These are phyloP conservation scores for Botrytis fragariae DNA, from an alignment of 2,329 filamentous ascomycete species.

Conservation along the genomic window DNA sequence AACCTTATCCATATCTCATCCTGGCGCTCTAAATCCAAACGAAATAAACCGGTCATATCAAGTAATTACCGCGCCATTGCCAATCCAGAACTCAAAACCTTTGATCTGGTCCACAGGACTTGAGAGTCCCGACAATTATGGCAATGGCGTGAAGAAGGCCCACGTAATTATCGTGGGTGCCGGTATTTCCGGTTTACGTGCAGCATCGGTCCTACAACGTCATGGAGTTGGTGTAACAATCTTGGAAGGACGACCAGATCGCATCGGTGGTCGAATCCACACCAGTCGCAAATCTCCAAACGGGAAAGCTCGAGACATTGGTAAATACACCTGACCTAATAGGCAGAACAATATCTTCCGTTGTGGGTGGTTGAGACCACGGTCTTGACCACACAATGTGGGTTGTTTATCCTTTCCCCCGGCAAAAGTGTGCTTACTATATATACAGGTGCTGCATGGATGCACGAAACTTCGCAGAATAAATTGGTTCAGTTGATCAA, in stretches of 20 bases:
- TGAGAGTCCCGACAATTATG: slow-evolving; percentile 23
- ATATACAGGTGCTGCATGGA: slow-evolving; percentile 44
- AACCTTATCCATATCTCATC: slow-evolving; percentile 36
- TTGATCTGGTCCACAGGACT: slow-evolving; percentile 23
- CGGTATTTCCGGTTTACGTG: slow-evolving; percentile 55
- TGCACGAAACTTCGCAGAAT: slow-evolving; percentile 47
- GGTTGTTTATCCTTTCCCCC: slow-evolving; percentile 35
- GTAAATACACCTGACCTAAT: slow-evolving; percentile 40
- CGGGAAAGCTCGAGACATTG: slow-evolving; percentile 41
- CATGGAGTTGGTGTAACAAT: slow-evolving; percentile 54
- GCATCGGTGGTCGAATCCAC: slow-evolving; percentile 51
- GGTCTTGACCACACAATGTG: slow-evolving; percentile 36
- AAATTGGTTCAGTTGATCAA: slow-evolving; percentile 45
- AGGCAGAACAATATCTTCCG: slow-evolving; percentile 34
- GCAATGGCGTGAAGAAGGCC: slow-evolving; percentile 35
- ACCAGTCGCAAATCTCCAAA: slow-evolving; percentile 39
- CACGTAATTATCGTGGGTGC: slow-evolving; percentile 53
- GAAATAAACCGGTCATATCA: slow-evolving; percentile 31
- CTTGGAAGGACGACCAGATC: slow-evolving; percentile 51
- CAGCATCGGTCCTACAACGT: slow-evolving; percentile 53
- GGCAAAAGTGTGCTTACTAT: slow-evolving; percentile 31
- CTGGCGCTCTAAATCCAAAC: slow-evolving; percentile 36
- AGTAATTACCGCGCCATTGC: slow-evolving; percentile 21
- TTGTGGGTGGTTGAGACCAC: slow-evolving; percentile 35
- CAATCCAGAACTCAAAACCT: slow-evolving; percentile 16